A percentile compares a stretch with the other conserved stretches of the same genome.
Evolutionary conservation across 306 rosid species (phyloP).

Genomic region (Gleditsia sinensis): DNA sequence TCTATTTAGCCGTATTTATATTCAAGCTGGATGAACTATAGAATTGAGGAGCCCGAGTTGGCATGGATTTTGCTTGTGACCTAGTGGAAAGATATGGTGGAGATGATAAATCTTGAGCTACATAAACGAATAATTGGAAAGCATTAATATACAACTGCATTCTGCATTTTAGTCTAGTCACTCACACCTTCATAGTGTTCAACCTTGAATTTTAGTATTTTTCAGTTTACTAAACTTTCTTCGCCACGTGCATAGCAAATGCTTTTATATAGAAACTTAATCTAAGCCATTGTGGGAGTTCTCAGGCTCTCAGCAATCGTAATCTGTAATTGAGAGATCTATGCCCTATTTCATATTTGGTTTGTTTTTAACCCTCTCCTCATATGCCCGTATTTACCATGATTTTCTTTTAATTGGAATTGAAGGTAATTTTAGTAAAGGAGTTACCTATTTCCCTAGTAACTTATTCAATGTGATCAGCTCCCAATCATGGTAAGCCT

Average conservation of each 20-base stretch:
- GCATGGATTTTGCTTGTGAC: too few species aligned
- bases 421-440: slow-evolving; percentile 69
- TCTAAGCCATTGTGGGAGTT: slow-evolving; percentile 6
- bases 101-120: too few species aligned
- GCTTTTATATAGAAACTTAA: slow-evolving; percentile 26
- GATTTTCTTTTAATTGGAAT: slow-evolving; percentile 34
- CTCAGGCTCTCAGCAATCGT: neutral
- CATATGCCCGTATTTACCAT: slow-evolving; percentile 22
- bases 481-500: slow-evolving; percentile 72
- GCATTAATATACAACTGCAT: neutral
- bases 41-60: too few species aligned
- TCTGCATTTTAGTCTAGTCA: neutral
- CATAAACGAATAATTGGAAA: too few species aligned
- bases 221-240: neutral
- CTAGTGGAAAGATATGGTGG: too few species aligned
- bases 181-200: neutral
- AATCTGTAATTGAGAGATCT: slow-evolving; percentile 7
- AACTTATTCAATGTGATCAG: slow-evolving; percentile 47
- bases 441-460: slow-evolving; percentile 59
- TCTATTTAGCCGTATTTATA: too few species aligned
- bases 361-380: slow-evolving; percentile 31
- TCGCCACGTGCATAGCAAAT: neutral
- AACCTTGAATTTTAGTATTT: neutral
- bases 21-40: too few species aligned
- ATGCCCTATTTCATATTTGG: neutral